Conservation (phyloP, 1,284 basidiomycete genomes). For the Hymenochaete sp. region DNA sequence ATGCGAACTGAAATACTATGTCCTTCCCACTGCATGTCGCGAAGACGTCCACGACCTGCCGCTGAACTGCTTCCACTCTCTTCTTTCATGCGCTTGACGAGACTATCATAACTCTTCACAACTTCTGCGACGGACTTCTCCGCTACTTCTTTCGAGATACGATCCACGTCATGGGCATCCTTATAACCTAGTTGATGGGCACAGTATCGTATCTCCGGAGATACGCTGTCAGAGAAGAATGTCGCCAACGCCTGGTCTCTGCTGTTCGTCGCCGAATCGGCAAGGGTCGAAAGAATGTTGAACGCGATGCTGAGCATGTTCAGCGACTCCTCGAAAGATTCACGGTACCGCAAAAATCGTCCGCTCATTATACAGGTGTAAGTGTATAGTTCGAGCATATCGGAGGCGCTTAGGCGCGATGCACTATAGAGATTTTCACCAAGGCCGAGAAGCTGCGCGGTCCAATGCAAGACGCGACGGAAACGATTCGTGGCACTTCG, state of each 20-base stretch:
- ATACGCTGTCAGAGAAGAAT: constrained; percentile 79
- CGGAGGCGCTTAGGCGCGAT: constrained; percentile 44
- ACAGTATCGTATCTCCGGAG: constrained; percentile 87
- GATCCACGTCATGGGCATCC: constrained; percentile 77
- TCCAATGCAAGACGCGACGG: constrained; percentile 79
- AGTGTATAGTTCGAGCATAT: constrained; percentile 53
- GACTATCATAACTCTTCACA: constrained; percentile 55
- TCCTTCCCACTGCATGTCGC: constrained; percentile 71
- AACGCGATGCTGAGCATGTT: constrained; percentile 74
- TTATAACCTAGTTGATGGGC: constrained; percentile 77
- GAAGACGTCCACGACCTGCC: constrained; percentile 45
- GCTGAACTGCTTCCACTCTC: constrained; percentile 35
- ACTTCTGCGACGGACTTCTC: constrained; percentile 51
- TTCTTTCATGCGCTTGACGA: constrained; percentile 45
- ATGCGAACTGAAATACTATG: constrained; percentile 80
- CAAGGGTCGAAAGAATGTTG: constrained; percentile 65
- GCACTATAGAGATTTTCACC: constrained; percentile 55
- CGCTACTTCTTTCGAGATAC: constrained; percentile 66
- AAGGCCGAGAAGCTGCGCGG: constrained; percentile 68
- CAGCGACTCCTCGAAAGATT: constrained; percentile 74
- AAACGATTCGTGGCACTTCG: constrained; percentile 76
- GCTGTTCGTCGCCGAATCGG: constrained; percentile 63
- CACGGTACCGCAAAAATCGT: constrained; percentile 64
- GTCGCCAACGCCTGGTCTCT: constrained; percentile 85
- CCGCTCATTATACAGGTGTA: constrained; percentile 69